Evolutionary conservation across 352 stramenopile species (phyloP).

Genomic region (Pythium utonaiense): DNA sequence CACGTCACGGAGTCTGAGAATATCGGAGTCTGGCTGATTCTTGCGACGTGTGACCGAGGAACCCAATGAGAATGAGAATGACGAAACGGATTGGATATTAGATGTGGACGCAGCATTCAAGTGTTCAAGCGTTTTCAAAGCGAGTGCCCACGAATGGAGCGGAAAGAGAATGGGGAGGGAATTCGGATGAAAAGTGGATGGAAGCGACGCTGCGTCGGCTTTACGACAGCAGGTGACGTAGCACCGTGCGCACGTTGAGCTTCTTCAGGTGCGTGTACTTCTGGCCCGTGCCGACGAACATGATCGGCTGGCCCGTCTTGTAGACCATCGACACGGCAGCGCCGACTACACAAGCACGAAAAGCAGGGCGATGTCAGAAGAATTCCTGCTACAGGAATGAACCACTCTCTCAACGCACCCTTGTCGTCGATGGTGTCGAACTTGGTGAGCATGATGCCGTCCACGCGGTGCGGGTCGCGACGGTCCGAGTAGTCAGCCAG

Average conservation of each 20-base stretch:
- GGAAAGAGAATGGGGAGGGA: background rate
- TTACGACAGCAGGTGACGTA: conserved; percentile 94
- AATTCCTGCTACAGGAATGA: background rate
- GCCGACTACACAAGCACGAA: conserved; percentile 78
- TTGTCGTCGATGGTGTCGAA: conserved; percentile 99
- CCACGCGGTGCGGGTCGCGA: conserved; percentile 89
- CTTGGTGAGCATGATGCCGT: conserved; percentile 99
- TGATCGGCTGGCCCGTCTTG: conserved; percentile 97
- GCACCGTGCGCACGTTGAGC: conserved; percentile 94
- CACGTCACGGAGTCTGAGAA: background rate
- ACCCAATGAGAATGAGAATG: background rate
- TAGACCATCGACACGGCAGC: conserved; percentile 99
- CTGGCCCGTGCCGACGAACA: conserved; percentile 98
- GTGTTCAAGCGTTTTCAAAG: no score
- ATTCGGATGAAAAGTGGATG: background rate
- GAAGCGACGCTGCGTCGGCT: background rate
- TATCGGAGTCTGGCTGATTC: no score
- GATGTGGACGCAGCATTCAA: no score
- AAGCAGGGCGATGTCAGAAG: background rate
- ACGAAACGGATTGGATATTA: no score
- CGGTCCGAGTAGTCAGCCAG: conserved; percentile 88
- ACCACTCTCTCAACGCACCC: conserved; percentile 30
- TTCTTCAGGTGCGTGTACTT: conserved; percentile 99
- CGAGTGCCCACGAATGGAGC: no score
- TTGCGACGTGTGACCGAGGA: background rate